phyloP scores from a whole-genome alignment of 345 rosid genomes.

The Dimocarpus longan region DNA sequence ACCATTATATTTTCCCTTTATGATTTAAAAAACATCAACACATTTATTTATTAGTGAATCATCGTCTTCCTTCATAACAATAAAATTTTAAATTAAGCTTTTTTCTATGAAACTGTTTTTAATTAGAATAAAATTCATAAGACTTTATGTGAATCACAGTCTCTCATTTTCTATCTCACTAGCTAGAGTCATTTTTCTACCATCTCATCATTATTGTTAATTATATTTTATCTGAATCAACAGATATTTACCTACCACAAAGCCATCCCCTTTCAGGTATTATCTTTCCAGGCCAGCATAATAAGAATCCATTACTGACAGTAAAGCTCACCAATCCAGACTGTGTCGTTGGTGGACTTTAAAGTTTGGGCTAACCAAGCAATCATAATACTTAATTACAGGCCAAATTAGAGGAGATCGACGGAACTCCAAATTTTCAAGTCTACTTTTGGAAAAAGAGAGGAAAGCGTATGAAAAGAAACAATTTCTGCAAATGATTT shows the following conservation, averaged over 20 bases:
- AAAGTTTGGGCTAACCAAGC: neutral
- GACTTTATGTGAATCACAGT: no score
- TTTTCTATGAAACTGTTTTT: no score
- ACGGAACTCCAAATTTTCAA: neutral
- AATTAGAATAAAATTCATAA: no score
- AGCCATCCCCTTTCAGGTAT: conserved; percentile 5
- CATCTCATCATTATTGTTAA: neutral
- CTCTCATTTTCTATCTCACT: no score
- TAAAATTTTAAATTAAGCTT: no score
- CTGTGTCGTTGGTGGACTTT: neutral
- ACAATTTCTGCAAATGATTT: neutral
- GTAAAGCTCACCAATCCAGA: no score
- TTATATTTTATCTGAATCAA: neutral
- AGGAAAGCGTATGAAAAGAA: neutral
- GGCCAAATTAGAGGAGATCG: neutral
- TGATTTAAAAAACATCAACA: no score
- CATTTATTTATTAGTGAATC: no score
- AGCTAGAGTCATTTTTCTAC: no score
- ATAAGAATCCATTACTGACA: no score
- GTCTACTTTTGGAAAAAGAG: neutral
- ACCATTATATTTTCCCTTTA: no score
- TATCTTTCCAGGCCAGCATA: neutral
- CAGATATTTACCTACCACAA: neutral
- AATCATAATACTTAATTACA: neutral
- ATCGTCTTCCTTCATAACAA: no score